Conservation (phyloP, 805 yeast genomes). For the Tetrapisispora nanseiensis region DNA sequence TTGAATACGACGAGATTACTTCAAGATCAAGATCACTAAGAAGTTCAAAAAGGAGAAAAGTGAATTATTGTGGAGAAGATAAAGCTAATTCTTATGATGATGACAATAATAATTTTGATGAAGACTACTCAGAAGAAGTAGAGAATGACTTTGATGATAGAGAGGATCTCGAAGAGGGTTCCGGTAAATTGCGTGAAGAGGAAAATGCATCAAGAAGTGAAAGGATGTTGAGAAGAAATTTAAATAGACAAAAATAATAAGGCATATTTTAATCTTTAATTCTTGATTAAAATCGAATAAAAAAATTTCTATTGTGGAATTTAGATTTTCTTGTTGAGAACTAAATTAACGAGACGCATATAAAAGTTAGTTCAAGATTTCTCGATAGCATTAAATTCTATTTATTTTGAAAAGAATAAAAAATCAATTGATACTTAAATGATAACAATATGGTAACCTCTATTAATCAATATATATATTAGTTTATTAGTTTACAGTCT, state of each 20-base stretch:
- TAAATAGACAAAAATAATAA: slow-evolving; percentile 2
- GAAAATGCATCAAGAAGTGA: background rate
- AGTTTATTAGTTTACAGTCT: background rate
- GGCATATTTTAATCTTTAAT: too few relatives aligned
- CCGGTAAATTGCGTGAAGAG: background rate
- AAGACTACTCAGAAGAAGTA: slow-evolving; percentile 8
- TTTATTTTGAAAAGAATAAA: too few relatives aligned
- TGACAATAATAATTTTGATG: slow-evolving; percentile 9
- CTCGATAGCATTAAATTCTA: too few relatives aligned
- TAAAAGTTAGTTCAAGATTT: too few relatives aligned
- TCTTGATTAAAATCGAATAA: too few relatives aligned
- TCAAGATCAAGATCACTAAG: slow-evolving; percentile 24
- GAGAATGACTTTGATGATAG: slow-evolving; percentile 7
- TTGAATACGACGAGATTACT: slow-evolving; percentile 38
- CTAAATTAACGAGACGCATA: too few relatives aligned
- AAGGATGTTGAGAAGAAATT: slow-evolving; percentile 1
- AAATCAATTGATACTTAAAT: too few relatives aligned
- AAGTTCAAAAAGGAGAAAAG: slow-evolving; percentile 18
- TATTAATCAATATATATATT: background rate
- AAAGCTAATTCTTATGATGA: slow-evolving; percentile 12
- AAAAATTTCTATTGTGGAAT: too few relatives aligned
- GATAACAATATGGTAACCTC: too few relatives aligned
- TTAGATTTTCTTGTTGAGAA: too few relatives aligned
- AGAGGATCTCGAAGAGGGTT: slow-evolving; percentile 3
- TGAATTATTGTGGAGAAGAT: slow-evolving; percentile 13